Conservation (phyloP, 2,329 filamentous ascomycete genomes). For the Neofusicoccum ribis region DNA sequence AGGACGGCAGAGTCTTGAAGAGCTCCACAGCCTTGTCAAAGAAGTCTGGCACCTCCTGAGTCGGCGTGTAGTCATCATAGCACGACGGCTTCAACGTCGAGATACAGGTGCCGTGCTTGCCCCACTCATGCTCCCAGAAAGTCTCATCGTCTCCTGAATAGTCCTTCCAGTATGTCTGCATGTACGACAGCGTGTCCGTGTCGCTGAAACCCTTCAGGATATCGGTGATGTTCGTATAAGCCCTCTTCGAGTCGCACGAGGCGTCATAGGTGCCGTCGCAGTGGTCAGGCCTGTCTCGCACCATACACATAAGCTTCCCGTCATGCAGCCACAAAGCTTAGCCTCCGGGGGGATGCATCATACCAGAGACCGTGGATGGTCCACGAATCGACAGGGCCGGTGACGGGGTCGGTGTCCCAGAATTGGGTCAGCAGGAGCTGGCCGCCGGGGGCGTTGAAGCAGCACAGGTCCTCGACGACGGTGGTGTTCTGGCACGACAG, state of each 20-base stretch:
- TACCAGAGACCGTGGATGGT: conserved; percentile 71
- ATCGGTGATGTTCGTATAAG: conserved; percentile 64
- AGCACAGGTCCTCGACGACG: conserved; percentile 65
- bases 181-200: conserved; percentile 61
- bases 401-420: conserved; percentile 68
- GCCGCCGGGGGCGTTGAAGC: conserved; percentile 72
- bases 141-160: conserved; percentile 61
- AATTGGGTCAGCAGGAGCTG: conserved; percentile 74
- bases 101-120: conserved; percentile 73
- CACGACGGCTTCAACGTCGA: conserved; percentile 66
- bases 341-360: conserved; percentile 17
- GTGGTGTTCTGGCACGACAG: conserved; percentile 67
- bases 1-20: conserved; percentile 67
- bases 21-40: conserved; percentile 66
- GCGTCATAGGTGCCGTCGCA: conserved; percentile 71
- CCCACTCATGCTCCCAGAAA: conserved; percentile 72
- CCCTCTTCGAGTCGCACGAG: conserved; percentile 63
- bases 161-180: conserved; percentile 73
- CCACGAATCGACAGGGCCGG: conserved; percentile 57
- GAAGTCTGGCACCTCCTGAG: conserved; percentile 68
- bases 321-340: neutral
- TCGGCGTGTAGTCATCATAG: conserved; percentile 59
- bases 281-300: conserved; percentile 44
- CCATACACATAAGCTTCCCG: neutral
- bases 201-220: conserved; percentile 60